Base-by-base conservation (phyloP, 495 filamentous ascomycete species). In the Talaromyces trachyspermus region DNA sequence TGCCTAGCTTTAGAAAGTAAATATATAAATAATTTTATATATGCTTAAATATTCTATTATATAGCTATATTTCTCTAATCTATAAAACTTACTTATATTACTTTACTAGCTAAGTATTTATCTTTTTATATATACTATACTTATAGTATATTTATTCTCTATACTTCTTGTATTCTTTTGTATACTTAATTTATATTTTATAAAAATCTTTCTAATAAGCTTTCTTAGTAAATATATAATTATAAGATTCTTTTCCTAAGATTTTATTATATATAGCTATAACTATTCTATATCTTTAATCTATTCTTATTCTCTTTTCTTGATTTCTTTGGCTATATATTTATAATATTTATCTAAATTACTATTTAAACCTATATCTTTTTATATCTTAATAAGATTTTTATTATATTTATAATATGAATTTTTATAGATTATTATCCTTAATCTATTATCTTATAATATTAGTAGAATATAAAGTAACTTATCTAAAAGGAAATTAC, bases 81-180 rank as follows among this genome's bases (percentile, higher is more conserved):
- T 37, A n/a, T 4, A 5, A 37, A 6, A 37, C 17, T 37, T 37
- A 5, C 17, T 37, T 37, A 5, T 37, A 37, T 10, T n/a, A n/a
- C 17, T n/a, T 37, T 37, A 4, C 15, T 37, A 37, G 1, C 12
- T n/a, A n/a, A 10, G 12, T 37, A 4, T 37, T 37, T n/a, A 1
- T 37, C 6, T 37, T 10, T 37, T 14, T 37, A 37, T 37, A 37
- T 37, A 10, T 37, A n/a, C 12, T 6, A 14, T 14, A 37, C 6
- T n/a, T 5, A n/a, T 37, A 37, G n/a, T 37, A 37, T 37, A 37
- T 37, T 14, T 37, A 37, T 37, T 37, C 17, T n/a, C 17, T n/a
- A 37, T 4, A 37, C 17, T 37, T 37, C 3, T 14, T 37, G 17
- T 18, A 37, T 37, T n/a, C 17, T 1, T 37, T 14, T 14, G 17